phyloP scores from a whole-genome alignment of 2,329 filamentous ascomycete species.

The Aspergillus fumigatus region DNA sequence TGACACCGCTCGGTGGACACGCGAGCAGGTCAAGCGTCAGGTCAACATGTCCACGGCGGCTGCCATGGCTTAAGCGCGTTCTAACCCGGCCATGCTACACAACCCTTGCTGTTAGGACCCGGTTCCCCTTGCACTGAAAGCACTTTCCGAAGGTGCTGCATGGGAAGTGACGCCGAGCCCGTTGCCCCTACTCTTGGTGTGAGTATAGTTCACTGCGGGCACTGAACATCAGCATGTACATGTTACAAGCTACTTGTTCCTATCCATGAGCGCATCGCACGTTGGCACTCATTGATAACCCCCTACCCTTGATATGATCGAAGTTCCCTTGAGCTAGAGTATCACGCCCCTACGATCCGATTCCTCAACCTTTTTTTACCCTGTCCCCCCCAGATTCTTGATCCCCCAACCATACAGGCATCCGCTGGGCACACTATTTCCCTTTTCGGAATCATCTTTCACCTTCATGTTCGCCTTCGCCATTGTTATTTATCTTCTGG shows the following conservation, averaged over 20 bases:
- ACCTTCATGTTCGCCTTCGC: not conserved
- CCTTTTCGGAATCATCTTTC: not conserved
- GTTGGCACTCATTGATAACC: constrained; percentile 1
- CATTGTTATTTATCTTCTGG: constrained; percentile 2
- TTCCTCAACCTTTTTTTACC: constrained; percentile 19
- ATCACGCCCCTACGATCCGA: not conserved
- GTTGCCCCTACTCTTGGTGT: constrained; percentile 6
- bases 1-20: constrained; percentile 93
- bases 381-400: constrained; percentile 13
- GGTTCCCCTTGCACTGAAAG: constrained; percentile 10
- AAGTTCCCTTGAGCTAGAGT: not conserved
- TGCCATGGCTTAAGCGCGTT: constrained; percentile 33
- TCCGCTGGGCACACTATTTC: constrained; percentile 6
- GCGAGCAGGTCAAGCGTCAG: constrained; percentile 95
- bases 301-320: not conserved
- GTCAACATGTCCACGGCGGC: constrained; percentile 35
- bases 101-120: constrained; percentile 10
- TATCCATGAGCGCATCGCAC: constrained; percentile 4
- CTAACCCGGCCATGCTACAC: not conserved
- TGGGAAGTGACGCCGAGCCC: constrained; percentile 17
- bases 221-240: constrained; percentile 10
- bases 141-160: constrained; percentile 9
- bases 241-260: not conserved
- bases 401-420: constrained; percentile 15
- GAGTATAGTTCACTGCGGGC: constrained; percentile 4